These are phyloP conservation scores for Graphium sp. DNA, from an alignment of 2,329 filamentous ascomycete species.

Conservation along the genomic window DNA sequence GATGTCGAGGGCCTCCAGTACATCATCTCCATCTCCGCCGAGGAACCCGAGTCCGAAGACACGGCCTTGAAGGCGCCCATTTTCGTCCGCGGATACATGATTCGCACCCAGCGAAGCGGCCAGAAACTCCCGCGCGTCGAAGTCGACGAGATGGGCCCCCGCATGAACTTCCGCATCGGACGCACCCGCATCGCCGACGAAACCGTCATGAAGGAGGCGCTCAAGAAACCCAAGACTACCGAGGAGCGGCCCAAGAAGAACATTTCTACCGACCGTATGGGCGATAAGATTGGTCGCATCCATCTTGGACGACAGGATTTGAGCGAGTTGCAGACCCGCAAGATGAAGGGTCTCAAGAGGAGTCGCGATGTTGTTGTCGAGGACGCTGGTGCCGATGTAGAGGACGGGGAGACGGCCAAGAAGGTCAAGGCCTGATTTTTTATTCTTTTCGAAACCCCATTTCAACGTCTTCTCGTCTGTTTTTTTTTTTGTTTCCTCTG, in stretches of 20 bases:
- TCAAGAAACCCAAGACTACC: conserved; percentile 64
- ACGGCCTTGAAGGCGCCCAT: conserved; percentile 34
- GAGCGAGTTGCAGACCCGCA: conserved; percentile 73
- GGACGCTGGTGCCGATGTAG: conserved; percentile 15
- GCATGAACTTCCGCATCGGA: conserved; percentile 81
- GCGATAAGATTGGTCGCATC: conserved; percentile 90
- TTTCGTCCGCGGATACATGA: conserved; percentile 66
- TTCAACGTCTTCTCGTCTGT: conserved; percentile 1
- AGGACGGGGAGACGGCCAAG: conserved; percentile 20
- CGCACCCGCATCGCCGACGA: conserved; percentile 65
- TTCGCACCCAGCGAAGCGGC: conserved; percentile 72
- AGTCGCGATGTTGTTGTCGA: conserved; percentile 43
- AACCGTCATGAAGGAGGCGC: conserved; percentile 70
- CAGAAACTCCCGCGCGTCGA: conserved; percentile 82
- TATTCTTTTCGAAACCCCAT: neutral
- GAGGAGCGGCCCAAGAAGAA: conserved; percentile 91
- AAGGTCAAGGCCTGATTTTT: conserved; percentile 9
- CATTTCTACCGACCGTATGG: conserved; percentile 75
- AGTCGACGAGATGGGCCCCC: conserved; percentile 86
- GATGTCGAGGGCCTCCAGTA: conserved; percentile 94
- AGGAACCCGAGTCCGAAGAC: conserved; percentile 33
- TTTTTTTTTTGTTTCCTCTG: conserved; percentile 2
- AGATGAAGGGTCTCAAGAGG: conserved; percentile 98
- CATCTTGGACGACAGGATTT: conserved; percentile 87
- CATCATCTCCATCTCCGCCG: conserved; percentile 65